Evolutionary conservation across 169 alveolate genomes (phyloP).

Genomic region (Plasmodium yoelii): DNA sequence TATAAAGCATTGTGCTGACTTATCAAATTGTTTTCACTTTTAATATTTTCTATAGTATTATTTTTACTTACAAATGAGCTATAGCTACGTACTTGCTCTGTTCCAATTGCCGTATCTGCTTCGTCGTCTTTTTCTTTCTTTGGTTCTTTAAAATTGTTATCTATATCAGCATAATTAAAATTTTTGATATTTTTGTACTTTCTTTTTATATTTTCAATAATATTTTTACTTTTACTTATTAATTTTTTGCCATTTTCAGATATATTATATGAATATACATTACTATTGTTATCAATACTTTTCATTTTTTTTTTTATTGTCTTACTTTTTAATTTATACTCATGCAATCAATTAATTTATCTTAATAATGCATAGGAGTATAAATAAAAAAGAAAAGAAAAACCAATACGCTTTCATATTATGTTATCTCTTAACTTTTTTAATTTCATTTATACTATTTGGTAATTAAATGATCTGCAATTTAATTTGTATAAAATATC

Average conservation of each 20-base stretch:
- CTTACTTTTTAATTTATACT: conserved; percentile 43
- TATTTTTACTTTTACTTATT: conserved; percentile 19
- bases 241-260: conserved; percentile 46
- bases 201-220: conserved; percentile 50
- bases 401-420: background rate
- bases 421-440: background rate
- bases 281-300: conserved; percentile 24
- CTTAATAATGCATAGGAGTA: conserved; percentile 12
- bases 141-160: conserved; percentile 19
- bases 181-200: conserved; percentile 43
- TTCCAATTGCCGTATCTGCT: conserved; percentile 3
- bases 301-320: conserved; percentile 60
- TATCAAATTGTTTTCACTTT: conserved; percentile 27
- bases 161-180: conserved; percentile 53
- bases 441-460: background rate
- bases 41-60: conserved; percentile 18
- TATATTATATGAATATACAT: conserved; percentile 44
- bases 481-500: background rate
- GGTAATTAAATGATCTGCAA: background rate
- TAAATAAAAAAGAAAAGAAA: conserved; percentile 21
- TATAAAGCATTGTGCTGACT: conserved; percentile 13
- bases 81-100: conserved; percentile 13
- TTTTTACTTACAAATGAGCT: conserved; percentile 25
- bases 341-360: conserved; percentile 6
- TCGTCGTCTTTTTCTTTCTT: conserved; percentile 10